These are phyloP conservation scores for Lentinula raphanica DNA, from an alignment of 768 basidiomycete genomes.

Conservation along the genomic window DNA sequence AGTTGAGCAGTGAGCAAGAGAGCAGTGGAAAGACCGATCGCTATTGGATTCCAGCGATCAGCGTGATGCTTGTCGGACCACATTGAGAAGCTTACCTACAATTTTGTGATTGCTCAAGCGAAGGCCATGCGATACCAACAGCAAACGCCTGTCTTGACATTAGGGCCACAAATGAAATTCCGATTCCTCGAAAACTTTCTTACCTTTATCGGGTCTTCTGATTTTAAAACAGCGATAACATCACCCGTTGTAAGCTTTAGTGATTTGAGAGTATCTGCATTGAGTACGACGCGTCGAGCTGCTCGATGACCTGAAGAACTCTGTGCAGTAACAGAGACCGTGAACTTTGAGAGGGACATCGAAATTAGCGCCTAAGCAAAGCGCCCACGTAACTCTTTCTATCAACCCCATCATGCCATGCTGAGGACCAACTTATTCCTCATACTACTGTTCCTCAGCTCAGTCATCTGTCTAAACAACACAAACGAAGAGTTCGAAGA, in stretches of 20 bases:
- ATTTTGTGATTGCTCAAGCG: slow-evolving; percentile 50
- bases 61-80: background rate
- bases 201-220: background rate
- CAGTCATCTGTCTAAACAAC: background rate
- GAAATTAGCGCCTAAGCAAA: background rate
- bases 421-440: background rate
- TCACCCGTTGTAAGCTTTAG: slow-evolving; percentile 67
- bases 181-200: background rate
- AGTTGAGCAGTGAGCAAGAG: slow-evolving; percentile 59
- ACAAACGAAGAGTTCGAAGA: slow-evolving; percentile 44
- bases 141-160: slow-evolving; percentile 45
- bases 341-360: background rate
- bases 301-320: slow-evolving; percentile 37
- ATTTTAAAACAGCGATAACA: slow-evolving; percentile 47
- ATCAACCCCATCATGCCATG: background rate
- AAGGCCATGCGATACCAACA: slow-evolving; percentile 76
- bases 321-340: slow-evolving; percentile 8
- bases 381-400: background rate
- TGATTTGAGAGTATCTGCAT: slow-evolving; percentile 55
- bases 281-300: slow-evolving; percentile 58
- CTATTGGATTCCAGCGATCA: slow-evolving; percentile 28
- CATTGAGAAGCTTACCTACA: slow-evolving; percentile 32
- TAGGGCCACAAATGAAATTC: background rate
- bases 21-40: slow-evolving; percentile 48
- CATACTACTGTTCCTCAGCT: background rate